phyloP scores from a whole-genome alignment of 805 yeast species.

The Hyphopichia homilentoma region DNA sequence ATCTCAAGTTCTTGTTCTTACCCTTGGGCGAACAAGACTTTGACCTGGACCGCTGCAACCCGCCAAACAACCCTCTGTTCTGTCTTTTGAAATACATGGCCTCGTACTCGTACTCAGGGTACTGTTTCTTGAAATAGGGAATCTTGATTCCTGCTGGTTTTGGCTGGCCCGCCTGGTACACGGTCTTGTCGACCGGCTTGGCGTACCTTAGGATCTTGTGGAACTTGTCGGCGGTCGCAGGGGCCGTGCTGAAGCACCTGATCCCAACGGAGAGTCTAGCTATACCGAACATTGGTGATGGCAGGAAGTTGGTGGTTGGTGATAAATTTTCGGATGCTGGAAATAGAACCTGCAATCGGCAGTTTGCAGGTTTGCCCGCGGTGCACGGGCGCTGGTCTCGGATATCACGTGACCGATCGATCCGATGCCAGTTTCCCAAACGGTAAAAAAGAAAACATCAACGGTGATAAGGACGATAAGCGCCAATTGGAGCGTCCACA shows the following conservation, averaged over 20 bases:
- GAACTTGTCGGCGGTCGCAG: slow-evolving; percentile 27
- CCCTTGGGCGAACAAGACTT: slow-evolving; percentile 73
- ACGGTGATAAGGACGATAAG: too few species aligned
- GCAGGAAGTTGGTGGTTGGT: too few species aligned
- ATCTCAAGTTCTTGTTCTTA: slow-evolving; percentile 65
- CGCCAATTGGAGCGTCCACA: too few species aligned
- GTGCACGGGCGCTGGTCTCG: too few species aligned
- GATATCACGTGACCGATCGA: too few species aligned
- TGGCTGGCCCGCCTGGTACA: slow-evolving; percentile 35
- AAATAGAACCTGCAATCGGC: too few species aligned
- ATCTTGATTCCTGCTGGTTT: slow-evolving; percentile 21
- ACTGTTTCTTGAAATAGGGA: slow-evolving; percentile 17
- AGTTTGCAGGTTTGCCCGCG: too few species aligned
- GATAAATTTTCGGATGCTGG: too few species aligned
- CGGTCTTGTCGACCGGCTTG: slow-evolving; percentile 32
- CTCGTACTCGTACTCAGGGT: slow-evolving; percentile 49
- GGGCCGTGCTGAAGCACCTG: slow-evolving; percentile 1
- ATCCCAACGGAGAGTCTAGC: too few species aligned
- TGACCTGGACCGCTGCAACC: slow-evolving; percentile 73
- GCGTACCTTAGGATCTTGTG: slow-evolving; percentile 37
- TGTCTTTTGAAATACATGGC: slow-evolving; percentile 76
- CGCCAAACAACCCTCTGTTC: slow-evolving; percentile 88
- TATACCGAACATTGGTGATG: too few species aligned
- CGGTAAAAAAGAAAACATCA: too few species aligned
- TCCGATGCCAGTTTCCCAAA: too few species aligned